Evolutionary conservation across 495 filamentous ascomycete genomes (phyloP).

Genomic region (Lasiosphaeris hirsuta): DNA sequence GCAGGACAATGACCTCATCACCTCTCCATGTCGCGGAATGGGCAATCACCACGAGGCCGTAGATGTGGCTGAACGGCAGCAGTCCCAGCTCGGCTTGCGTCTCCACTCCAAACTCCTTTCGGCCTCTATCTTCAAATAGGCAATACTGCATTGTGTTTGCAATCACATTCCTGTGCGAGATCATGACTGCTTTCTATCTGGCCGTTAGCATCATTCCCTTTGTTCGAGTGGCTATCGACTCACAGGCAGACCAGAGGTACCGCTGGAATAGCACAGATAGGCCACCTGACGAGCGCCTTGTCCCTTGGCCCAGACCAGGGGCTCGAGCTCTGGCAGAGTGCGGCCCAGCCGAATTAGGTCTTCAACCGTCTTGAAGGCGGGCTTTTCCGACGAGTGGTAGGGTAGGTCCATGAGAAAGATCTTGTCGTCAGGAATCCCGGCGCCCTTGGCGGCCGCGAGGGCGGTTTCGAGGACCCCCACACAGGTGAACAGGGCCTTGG

Average conservation of each 20-base stretch:
- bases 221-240: conserved; percentile 18
- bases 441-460: conserved; percentile 62
- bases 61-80: conserved; percentile 84
- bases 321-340: conserved; percentile 58
- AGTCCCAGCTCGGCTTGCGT: conserved; percentile 69
- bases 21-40: conserved; percentile 69
- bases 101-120: conserved; percentile 36
- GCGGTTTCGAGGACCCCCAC: conserved; percentile 67
- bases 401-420: conserved; percentile 75
- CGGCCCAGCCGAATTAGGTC: conserved; percentile 65
- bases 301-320: conserved; percentile 65
- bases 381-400: conserved; percentile 45
- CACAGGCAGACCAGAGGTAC: conserved; percentile 82
- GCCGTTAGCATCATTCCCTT: conserved; percentile 5
- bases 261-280: conserved; percentile 86
- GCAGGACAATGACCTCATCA: conserved; percentile 74
- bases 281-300: conserved; percentile 74
- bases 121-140: conserved; percentile 49
- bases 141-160: conserved; percentile 69
- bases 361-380: conserved; percentile 66
- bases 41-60: conserved; percentile 72
- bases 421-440: conserved; percentile 64
- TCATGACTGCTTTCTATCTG: conserved; percentile 89
- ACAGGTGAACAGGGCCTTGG: conserved; percentile 78
- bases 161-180: conserved; percentile 85